Percentiles rank a stretch among this genome's conserved stretches.
phyloP scores from a whole-genome alignment of 176 grass and related monocot species.

The Carex pumila region DNA sequence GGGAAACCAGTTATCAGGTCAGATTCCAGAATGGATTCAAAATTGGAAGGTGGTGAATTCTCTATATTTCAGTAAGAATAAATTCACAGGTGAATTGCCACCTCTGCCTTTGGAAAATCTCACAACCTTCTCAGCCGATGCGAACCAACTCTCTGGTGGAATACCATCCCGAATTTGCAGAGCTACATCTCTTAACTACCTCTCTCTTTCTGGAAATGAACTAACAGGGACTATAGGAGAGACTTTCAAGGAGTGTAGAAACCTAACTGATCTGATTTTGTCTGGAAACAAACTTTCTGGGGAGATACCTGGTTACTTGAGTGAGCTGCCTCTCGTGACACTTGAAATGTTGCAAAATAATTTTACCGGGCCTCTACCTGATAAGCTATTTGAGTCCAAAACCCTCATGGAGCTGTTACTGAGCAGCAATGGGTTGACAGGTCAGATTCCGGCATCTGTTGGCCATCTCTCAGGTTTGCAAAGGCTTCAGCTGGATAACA shows the following conservation, averaged over 20 bases:
- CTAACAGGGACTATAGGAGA: slow-evolving; percentile 53
- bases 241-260: slow-evolving; percentile 58
- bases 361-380: slow-evolving; percentile 52
- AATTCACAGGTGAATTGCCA: slow-evolving; percentile 61
- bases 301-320: slow-evolving; percentile 69
- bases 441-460: slow-evolving; percentile 58
- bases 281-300: slow-evolving; percentile 73
- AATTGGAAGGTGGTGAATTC: slow-evolving; percentile 54
- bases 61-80: slow-evolving; percentile 59
- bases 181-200: slow-evolving; percentile 43
- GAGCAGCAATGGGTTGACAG: slow-evolving; percentile 63
- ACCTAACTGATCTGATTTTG: slow-evolving; percentile 72
- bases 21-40: slow-evolving; percentile 62
- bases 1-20: slow-evolving; percentile 62
- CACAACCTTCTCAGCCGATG: slow-evolving; percentile 61
- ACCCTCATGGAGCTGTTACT: slow-evolving; percentile 62
- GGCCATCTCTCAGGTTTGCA: slow-evolving; percentile 49
- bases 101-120: slow-evolving; percentile 47
- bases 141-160: slow-evolving; percentile 69
- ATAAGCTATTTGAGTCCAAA: slow-evolving; percentile 57
- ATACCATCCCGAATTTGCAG: slow-evolving; percentile 54
- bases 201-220: slow-evolving; percentile 64
- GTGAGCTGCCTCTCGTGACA: slow-evolving; percentile 62
- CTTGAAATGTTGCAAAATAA: slow-evolving; percentile 81
- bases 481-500: slow-evolving; percentile 70